Conservation (phyloP, 371 early-diverging fungal species). For the Mortierella sp. region DNA sequence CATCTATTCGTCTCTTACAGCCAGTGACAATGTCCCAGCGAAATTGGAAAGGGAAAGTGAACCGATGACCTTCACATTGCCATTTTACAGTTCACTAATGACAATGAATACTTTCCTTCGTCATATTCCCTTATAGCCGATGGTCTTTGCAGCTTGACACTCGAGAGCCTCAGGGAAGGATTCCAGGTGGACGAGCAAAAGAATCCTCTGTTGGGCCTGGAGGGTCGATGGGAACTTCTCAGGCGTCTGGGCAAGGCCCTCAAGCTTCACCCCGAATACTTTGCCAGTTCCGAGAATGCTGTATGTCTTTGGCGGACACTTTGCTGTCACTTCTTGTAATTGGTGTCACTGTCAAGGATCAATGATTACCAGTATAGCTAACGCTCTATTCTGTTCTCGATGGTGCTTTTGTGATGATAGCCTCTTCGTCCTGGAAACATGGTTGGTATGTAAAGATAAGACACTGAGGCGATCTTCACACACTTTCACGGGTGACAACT, state of each 20-base stretch:
- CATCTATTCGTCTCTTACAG: neutral
- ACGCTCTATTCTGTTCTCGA: neutral
- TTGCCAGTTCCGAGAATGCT: slow-evolving; percentile 61
- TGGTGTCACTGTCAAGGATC: neutral
- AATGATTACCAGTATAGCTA: neutral
- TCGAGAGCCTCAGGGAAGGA: slow-evolving; percentile 73
- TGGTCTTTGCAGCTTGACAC: slow-evolving; percentile 70
- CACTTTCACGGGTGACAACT: neutral
- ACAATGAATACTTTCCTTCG: neutral
- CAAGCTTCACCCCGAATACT: slow-evolving; percentile 70
- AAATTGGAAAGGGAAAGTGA: neutral
- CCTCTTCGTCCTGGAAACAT: slow-evolving; percentile 87
- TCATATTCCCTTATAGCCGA: slow-evolving; percentile 57
- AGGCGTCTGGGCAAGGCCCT: slow-evolving; percentile 77
- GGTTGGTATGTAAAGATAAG: slow-evolving; percentile 66
- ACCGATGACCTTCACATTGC: neutral
- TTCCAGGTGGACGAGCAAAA: slow-evolving; percentile 82
- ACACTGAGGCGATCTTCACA: neutral
- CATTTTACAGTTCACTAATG: neutral
- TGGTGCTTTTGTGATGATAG: slow-evolving; percentile 10
- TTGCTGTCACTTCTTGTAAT: no score
- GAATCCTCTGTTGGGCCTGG: slow-evolving; percentile 89
- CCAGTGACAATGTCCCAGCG: slow-evolving; percentile 1
- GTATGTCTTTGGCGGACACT: slow-evolving; percentile 14
- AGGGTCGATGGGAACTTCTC: slow-evolving; percentile 84